phyloP scores from a whole-genome alignment of 2,329 filamentous ascomycete genomes.

The Claviceps maximensis region DNA sequence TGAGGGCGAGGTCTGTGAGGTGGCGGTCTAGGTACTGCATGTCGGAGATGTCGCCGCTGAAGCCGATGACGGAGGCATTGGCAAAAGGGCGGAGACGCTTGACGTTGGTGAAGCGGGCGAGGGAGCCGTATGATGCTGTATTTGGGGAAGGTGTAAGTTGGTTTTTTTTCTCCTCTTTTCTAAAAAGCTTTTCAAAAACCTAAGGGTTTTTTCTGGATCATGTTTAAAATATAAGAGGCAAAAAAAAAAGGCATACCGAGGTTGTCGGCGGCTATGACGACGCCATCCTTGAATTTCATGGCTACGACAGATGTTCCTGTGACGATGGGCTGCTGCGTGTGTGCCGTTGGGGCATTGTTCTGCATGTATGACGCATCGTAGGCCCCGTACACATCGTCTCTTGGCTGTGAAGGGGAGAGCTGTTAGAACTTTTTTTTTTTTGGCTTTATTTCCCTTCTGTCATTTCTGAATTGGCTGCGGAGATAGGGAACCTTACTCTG shows the following conservation, averaged over 20 bases:
- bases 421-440: neutral
- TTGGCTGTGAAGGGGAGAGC: constrained; percentile 48
- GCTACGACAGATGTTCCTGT: constrained; percentile 93
- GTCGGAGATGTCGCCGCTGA: constrained; percentile 94
- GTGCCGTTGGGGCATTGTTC: constrained; percentile 56
- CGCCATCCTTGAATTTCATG: constrained; percentile 90
- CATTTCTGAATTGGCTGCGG: constrained; percentile 4
- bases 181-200: too few relatives aligned
- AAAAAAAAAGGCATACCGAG: constrained; percentile 44
- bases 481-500: constrained; percentile 42
- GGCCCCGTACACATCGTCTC: constrained; percentile 90
- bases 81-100: constrained; percentile 89
- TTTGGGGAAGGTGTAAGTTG: neutral
- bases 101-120: constrained; percentile 91
- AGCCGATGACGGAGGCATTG: constrained; percentile 71
- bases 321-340: constrained; percentile 86
- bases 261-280: constrained; percentile 95
- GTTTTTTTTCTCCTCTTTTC: neutral
- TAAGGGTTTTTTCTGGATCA: too few relatives aligned
- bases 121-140: constrained; percentile 88
- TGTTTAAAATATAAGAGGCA: too few relatives aligned
- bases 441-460: neutral
- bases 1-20: constrained; percentile 72
- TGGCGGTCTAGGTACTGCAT: constrained; percentile 98
- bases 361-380: constrained; percentile 84